Conservation (phyloP, 2,329 filamentous ascomycete genomes). For the Talaromyces sp. region DNA sequence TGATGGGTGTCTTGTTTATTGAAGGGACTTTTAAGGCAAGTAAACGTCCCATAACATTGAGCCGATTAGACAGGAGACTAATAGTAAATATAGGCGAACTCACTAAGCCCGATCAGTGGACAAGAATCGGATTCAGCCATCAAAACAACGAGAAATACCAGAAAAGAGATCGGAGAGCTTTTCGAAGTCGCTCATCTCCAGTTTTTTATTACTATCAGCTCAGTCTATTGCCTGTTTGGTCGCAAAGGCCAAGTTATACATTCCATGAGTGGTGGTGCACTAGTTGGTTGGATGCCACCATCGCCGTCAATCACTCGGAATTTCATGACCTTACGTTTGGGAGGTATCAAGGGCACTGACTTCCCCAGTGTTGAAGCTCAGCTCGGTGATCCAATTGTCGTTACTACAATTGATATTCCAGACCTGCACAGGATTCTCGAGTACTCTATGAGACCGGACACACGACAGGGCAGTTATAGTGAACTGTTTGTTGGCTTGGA, state of each 20-base stretch:
- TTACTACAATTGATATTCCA: not conserved
- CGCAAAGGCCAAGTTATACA: not conserved
- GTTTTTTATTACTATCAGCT: not conserved
- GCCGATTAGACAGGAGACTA: not conserved
- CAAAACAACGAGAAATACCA: not conserved
- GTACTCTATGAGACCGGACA: not conserved
- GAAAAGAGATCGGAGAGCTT: not conserved
- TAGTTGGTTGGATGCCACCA: not conserved
- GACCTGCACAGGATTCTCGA: not conserved
- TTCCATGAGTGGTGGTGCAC: not conserved
- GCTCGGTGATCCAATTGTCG: not conserved
- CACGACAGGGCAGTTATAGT: not conserved
- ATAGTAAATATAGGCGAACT: not conserved
- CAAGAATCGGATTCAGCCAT: not conserved
- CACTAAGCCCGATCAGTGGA: not conserved
- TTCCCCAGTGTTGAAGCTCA: not conserved
- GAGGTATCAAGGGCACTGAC: not conserved
- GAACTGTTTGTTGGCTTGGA: not conserved
- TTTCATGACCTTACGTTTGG: not conserved
- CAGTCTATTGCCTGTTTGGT: not conserved
- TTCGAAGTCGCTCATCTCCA: not conserved
- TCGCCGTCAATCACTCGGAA: not conserved
- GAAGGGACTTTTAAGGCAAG: not conserved
- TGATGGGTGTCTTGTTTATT: not conserved
- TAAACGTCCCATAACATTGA: not conserved